These are phyloP conservation scores for Solanum pinnatisectum DNA, from an alignment of 257 asterid species.

Conservation along the genomic window DNA sequence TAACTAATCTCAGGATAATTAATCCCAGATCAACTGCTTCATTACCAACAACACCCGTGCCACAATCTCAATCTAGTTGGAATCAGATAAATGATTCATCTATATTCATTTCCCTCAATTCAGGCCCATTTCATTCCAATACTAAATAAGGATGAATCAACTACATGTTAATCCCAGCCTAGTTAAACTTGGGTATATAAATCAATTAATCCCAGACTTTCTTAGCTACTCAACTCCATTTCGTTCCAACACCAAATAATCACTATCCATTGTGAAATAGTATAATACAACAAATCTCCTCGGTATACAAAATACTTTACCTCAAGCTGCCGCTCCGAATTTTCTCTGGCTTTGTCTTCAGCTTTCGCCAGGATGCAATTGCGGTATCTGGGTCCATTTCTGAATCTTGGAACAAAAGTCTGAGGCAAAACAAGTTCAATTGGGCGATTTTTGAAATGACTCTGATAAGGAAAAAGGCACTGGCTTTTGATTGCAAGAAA, in stretches of 20 bases:
- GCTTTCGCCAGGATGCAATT: not conserved
- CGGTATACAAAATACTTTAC: not conserved
- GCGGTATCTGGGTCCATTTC: not conserved
- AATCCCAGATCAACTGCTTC: too few species aligned
- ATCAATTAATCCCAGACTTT: not conserved
- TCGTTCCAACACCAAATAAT: too few species aligned
- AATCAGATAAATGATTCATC: not conserved
- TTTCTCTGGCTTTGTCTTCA: not conserved
- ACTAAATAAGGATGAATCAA: not conserved
- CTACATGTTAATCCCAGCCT: not conserved
- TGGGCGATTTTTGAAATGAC: not conserved
- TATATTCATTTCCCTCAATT: not conserved
- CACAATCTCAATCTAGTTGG: not conserved
- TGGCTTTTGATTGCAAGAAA: not conserved
- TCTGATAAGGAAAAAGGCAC: not conserved
- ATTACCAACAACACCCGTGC: too few species aligned
- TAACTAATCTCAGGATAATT: too few species aligned
- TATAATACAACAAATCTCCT: not conserved
- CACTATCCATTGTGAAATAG: too few species aligned
- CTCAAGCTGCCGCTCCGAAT: not conserved
- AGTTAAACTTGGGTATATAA: not conserved
- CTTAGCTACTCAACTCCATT: not conserved
- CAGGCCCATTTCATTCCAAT: not conserved
- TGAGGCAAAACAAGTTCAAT: not conserved
- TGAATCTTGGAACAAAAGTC: not conserved